phyloP scores from a whole-genome alignment of 2,329 filamentous ascomycete genomes.

The Colletotrichum godetiae region DNA sequence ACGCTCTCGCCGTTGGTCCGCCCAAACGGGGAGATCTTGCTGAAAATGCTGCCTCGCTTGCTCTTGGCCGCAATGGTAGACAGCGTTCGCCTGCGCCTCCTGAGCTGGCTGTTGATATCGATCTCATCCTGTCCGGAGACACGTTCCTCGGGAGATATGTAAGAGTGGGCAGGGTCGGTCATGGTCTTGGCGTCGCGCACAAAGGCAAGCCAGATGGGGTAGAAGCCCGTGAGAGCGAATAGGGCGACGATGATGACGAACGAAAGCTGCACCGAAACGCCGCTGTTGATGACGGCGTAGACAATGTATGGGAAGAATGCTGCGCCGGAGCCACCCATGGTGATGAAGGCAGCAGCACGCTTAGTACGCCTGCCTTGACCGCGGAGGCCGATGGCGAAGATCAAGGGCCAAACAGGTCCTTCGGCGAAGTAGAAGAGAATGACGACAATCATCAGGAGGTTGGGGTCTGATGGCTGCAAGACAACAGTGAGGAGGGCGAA shows the following conservation, averaged over 20 bases:
- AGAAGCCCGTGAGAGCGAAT: slow-evolving; percentile 57
- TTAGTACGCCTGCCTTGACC: slow-evolving; percentile 86
- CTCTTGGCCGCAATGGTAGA: slow-evolving; percentile 21
- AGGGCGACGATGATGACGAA: slow-evolving; percentile 72
- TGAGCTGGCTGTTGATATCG: slow-evolving; percentile 24
- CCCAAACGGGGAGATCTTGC: slow-evolving; percentile 30
- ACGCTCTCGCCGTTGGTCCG: slow-evolving; percentile 29
- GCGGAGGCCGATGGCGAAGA: slow-evolving; percentile 82
- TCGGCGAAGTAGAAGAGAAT: slow-evolving; percentile 83
- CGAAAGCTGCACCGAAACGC: slow-evolving; percentile 71
- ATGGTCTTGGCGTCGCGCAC: slow-evolving; percentile 59
- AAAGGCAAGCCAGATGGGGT: slow-evolving; percentile 61
- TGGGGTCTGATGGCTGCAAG: slow-evolving; percentile 56
- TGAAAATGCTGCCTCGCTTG: slow-evolving; percentile 28
- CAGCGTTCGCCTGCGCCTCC: slow-evolving; percentile 16
- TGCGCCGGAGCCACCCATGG: slow-evolving; percentile 79
- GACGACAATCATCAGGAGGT: slow-evolving; percentile 69
- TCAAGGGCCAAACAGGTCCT: slow-evolving; percentile 84
- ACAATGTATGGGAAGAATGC: slow-evolving; percentile 81
- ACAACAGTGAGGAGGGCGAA: slow-evolving; percentile 61
- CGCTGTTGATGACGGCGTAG: slow-evolving; percentile 71
- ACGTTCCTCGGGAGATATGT: slow-evolving; percentile 31
- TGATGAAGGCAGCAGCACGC: slow-evolving; percentile 80
- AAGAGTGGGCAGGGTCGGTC: slow-evolving; percentile 48
- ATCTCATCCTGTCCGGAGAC: slow-evolving; percentile 22